Conservation (phyloP, 495 filamentous ascomycete species). For the Penicillium atrosanguineum region DNA sequence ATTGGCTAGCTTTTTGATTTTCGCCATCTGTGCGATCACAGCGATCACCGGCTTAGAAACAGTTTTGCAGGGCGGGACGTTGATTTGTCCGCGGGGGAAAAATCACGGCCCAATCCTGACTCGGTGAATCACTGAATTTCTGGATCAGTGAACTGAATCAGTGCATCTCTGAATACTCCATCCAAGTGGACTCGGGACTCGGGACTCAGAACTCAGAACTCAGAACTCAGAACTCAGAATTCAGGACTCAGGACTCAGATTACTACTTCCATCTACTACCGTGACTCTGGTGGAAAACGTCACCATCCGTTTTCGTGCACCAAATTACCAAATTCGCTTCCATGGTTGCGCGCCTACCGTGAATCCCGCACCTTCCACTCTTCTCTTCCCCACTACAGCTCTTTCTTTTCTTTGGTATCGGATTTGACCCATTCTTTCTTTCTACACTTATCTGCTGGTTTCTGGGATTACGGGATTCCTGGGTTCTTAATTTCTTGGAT, state of each 20-base stretch:
- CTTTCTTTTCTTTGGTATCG: conserved; percentile 1
- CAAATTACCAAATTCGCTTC: conserved; percentile 6
- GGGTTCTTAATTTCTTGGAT: conserved; percentile 5
- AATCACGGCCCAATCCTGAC: conserved; percentile 20
- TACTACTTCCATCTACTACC: background rate
- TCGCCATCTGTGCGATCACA: conserved; percentile 4
- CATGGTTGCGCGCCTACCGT: conserved; percentile 13
- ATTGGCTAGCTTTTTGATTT: conserved; percentile 1
- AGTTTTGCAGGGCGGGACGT: conserved; percentile 1
- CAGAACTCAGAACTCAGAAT: too few species aligned
- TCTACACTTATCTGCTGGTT: background rate
- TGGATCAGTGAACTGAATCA: too few species aligned
- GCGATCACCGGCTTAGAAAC: background rate
- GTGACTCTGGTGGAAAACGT: background rate
- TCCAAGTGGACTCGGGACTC: too few species aligned
- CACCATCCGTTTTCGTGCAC: conserved; percentile 6
- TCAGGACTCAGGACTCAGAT: too few species aligned
- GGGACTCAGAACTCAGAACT: too few species aligned
- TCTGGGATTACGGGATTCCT: background rate
- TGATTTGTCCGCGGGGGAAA: conserved; percentile 21
- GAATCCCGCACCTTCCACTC: conserved; percentile 13
- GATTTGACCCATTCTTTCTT: conserved; percentile 18
- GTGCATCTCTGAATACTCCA: too few species aligned
- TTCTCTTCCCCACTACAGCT: background rate
- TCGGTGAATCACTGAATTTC: background rate